Evolutionary conservation across 345 rosid species (phyloP).

Genomic region (Dipteronia sinensis): DNA sequence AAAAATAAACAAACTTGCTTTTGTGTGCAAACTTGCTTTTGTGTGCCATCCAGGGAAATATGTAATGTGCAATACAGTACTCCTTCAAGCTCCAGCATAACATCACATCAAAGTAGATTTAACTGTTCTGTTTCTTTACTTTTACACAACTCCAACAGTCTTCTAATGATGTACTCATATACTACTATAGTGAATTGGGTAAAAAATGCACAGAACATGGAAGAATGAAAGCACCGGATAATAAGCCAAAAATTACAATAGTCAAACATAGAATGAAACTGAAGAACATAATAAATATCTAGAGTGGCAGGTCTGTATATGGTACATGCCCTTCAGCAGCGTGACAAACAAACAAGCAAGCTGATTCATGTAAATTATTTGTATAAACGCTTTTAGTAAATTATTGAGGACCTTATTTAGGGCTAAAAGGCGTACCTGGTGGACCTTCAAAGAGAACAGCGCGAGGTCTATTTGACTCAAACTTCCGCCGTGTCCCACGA

Average conservation of each 20-base stretch:
- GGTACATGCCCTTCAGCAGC: constrained; percentile 1
- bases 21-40: too few relatives aligned
- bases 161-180: background rate
- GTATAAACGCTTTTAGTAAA: background rate
- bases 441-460: constrained; percentile 98
- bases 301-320: background rate
- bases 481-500: constrained; percentile 79
- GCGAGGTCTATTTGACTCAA: constrained; percentile 91
- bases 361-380: constrained; percentile 1
- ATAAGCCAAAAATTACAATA: too few relatives aligned
- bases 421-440: constrained; percentile 59
- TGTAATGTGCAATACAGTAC: background rate
- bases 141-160: background rate
- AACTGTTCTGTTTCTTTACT: background rate
- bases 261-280: background rate
- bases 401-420: background rate
- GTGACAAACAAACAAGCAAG: background rate
- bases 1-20: background rate
- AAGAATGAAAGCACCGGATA: background rate
- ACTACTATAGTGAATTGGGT: background rate
- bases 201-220: background rate
- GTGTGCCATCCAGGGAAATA: background rate
- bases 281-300: background rate
- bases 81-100: background rate
- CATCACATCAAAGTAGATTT: background rate